Evolutionary conservation across 805 yeast species (phyloP).

Genomic region (Candida argentea): DNA sequence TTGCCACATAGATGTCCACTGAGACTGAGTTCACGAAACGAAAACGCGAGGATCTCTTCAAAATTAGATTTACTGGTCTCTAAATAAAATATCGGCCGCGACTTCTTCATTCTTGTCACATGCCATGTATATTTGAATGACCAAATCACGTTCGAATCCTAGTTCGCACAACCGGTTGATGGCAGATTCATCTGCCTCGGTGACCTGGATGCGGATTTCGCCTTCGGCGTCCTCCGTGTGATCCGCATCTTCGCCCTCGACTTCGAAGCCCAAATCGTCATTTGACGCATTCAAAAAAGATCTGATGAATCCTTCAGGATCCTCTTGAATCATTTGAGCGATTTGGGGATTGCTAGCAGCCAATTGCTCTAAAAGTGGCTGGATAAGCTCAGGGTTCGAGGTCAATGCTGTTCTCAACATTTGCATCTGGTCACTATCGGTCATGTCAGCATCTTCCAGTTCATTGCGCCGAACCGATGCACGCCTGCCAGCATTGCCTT

Average conservation of each 20-base stretch:
- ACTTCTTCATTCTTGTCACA: constrained; percentile 97
- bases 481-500: constrained; percentile 12
- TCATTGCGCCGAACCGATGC: constrained; percentile 18
- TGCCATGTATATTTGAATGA: constrained; percentile 90
- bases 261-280: constrained; percentile 35
- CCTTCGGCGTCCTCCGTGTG: constrained; percentile 17
- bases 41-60: no score
- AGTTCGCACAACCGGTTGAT: constrained; percentile 81
- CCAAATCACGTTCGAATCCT: constrained; percentile 84
- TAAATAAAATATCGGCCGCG: constrained; percentile 84
- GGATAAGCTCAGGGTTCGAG: constrained; percentile 81
- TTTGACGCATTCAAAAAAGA: constrained; percentile 55
- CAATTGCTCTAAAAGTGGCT: constrained; percentile 72
- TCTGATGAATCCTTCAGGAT: constrained; percentile 84
- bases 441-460: constrained; percentile 25
- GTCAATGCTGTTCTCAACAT: constrained; percentile 67
- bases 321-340: constrained; percentile 65
- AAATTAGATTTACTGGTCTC: constrained; percentile 29
- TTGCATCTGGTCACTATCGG: constrained; percentile 37
- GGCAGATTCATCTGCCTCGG: constrained; percentile 84
- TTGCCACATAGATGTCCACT: no score
- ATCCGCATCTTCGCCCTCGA: constrained; percentile 31
- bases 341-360: constrained; percentile 77
- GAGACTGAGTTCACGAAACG: no score
- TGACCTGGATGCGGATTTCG: constrained; percentile 44